Percentiles rank a stretch among this genome's conserved stretches.
Evolutionary conservation across 306 rosid species (phyloP).

Genomic region (Pyrus pyrifolia): DNA sequence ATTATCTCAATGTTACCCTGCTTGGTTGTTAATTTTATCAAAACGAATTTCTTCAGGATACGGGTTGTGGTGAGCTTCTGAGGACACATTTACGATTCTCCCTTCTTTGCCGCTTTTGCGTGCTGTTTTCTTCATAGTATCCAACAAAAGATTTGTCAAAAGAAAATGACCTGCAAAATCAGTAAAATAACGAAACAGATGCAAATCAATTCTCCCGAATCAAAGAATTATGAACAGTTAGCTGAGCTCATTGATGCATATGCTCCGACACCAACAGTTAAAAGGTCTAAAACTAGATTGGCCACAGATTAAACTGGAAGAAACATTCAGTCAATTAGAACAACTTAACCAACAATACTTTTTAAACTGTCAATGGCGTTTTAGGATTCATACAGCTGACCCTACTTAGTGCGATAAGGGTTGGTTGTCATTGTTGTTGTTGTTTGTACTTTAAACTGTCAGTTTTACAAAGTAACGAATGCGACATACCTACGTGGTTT

Average conservation of each 20-base stretch:
- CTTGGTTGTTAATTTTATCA: constrained; percentile 51
- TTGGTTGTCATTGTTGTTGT: too few relatives aligned
- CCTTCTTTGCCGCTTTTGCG: constrained; percentile 57
- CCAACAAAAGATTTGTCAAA: constrained; percentile 72
- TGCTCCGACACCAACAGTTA: too few relatives aligned
- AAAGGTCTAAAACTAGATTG: too few relatives aligned
- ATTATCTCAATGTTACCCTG: constrained; percentile 37
- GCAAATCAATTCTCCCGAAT: background rate
- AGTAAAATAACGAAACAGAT: background rate
- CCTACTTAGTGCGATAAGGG: too few relatives aligned
- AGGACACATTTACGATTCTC: constrained; percentile 70
- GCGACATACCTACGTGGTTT: constrained; percentile 57
- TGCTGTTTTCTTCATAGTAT: constrained; percentile 69
- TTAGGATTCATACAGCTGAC: too few relatives aligned
- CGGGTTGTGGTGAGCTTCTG: constrained; percentile 52
- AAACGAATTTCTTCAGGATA: constrained; percentile 71
- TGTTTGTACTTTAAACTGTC: background rate
- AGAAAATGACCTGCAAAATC: constrained; percentile 77
- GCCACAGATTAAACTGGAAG: too few relatives aligned
- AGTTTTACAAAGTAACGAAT: background rate
- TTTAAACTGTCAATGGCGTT: too few relatives aligned
- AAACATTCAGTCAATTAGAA: background rate
- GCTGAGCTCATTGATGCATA: too few relatives aligned
- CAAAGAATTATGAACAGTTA: too few relatives aligned
- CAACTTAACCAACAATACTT: background rate